Evolutionary conservation across 2,329 filamentous ascomycete genomes (phyloP).

Genomic region (Apiospora malaysiana): DNA sequence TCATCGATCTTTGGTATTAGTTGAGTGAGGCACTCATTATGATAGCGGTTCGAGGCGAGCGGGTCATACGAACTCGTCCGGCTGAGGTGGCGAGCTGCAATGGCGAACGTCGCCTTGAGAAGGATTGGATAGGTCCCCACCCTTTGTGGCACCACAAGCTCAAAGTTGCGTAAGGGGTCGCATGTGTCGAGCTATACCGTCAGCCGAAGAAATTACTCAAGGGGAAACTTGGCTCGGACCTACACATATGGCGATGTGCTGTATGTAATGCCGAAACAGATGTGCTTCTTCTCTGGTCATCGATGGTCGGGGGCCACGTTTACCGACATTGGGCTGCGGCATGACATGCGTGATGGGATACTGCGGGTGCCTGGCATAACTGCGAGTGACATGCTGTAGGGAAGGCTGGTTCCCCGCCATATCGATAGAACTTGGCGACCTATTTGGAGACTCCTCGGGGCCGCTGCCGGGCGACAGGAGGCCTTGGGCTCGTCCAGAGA

Average conservation of each 20-base stretch:
- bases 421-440: neutral
- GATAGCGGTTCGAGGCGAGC: constrained; percentile 57
- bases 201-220: constrained; percentile 21
- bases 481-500: neutral
- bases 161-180: constrained; percentile 52
- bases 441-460: neutral
- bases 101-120: constrained; percentile 62
- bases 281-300: constrained; percentile 40
- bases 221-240: constrained; percentile 23
- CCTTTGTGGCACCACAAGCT: constrained; percentile 57
- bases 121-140: constrained; percentile 57
- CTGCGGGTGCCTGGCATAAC: neutral
- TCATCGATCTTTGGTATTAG: constrained; percentile 54
- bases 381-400: neutral
- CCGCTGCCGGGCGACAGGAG: constrained; percentile 13
- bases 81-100: constrained; percentile 60
- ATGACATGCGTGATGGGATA: constrained; percentile 1
- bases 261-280: constrained; percentile 44
- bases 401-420: neutral
- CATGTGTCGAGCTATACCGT: constrained; percentile 39
- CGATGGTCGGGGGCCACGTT: constrained; percentile 33
- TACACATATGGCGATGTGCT: constrained; percentile 43
- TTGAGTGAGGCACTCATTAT: constrained; percentile 57
- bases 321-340: constrained; percentile 21
- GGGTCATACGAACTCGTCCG: constrained; percentile 54